Percentiles rank a stretch among this genome's conserved stretches.
These are phyloP conservation scores for Clavaria fumosa DNA, from an alignment of 768 basidiomycete species.

Conservation along the genomic window DNA sequence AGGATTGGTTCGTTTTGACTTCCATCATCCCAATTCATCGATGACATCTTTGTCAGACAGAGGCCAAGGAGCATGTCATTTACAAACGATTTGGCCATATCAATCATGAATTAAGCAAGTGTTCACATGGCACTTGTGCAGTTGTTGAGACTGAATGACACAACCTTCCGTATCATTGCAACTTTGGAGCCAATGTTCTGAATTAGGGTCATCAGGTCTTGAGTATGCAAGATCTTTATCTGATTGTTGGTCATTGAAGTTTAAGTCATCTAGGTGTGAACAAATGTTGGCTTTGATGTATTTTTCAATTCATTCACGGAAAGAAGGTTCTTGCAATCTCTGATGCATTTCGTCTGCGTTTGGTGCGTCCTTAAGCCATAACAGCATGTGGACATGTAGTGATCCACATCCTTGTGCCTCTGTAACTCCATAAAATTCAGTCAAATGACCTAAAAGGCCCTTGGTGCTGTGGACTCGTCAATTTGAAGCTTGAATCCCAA, in stretches of 20 bases:
- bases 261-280: too few species aligned
- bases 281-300: too few species aligned
- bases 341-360: too few species aligned
- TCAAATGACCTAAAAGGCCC: slow-evolving; percentile 6
- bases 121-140: background rate
- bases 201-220: too few species aligned
- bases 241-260: too few species aligned
- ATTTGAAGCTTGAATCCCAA: slow-evolving; percentile 10
- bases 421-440: slow-evolving; percentile 3
- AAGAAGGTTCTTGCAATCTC: too few species aligned
- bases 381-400: background rate
- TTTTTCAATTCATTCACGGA: too few species aligned
- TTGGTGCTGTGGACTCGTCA: slow-evolving; percentile 4
- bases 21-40: background rate
- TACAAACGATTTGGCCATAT: background rate
- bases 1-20: background rate
- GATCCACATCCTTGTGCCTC: slow-evolving; percentile 14
- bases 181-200: too few species aligned
- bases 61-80: background rate
- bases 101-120: background rate
- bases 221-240: too few species aligned
- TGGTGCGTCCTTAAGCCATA: too few species aligned
- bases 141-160: background rate
- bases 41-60: background rate
- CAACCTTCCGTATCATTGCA: too few species aligned